Percentiles rank a stretch among this genome's conserved stretches.
phyloP scores from a whole-genome alignment of 2,329 filamentous ascomycete species.

The Ustulina deusta region DNA sequence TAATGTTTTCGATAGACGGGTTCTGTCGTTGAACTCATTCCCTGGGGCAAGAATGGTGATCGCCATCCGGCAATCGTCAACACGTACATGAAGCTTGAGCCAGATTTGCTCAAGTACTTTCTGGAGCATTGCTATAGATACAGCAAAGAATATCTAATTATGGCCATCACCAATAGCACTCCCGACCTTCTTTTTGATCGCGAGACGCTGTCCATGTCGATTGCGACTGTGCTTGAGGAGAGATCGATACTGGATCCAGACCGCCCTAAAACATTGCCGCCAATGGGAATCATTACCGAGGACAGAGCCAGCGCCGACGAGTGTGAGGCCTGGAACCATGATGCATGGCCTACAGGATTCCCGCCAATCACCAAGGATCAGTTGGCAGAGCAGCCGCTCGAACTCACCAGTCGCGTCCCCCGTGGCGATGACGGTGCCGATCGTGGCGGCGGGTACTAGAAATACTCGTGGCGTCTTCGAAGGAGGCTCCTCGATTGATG shows the following conservation, averaged over 20 bases:
- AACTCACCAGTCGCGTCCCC: constrained; percentile 36
- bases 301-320: constrained; percentile 40
- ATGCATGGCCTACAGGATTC: constrained; percentile 44
- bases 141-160: constrained; percentile 59
- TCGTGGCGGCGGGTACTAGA: constrained; percentile 25
- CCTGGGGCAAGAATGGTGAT: constrained; percentile 47
- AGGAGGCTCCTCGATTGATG: constrained; percentile 18
- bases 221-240: constrained; percentile 48
- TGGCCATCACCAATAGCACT: constrained; percentile 55
- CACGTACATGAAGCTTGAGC: constrained; percentile 62
- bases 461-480: constrained; percentile 34
- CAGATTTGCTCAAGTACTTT: constrained; percentile 62
- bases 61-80: constrained; percentile 51
- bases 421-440: constrained; percentile 47
- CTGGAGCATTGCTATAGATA: constrained; percentile 61
- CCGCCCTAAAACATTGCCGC: constrained; percentile 36
- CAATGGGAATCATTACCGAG: constrained; percentile 48
- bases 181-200: constrained; percentile 57
- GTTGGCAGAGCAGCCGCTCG: constrained; percentile 38
- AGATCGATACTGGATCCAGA: constrained; percentile 40
- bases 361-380: constrained; percentile 41
- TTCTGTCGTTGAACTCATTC: constrained; percentile 43
- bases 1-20: constrained; percentile 36
- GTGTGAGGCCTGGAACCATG: constrained; percentile 38
- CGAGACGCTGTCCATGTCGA: constrained; percentile 47